These are phyloP conservation scores for Xerocomellus chrysenteron DNA, from an alignment of 768 basidiomycete species.

Conservation along the genomic window DNA sequence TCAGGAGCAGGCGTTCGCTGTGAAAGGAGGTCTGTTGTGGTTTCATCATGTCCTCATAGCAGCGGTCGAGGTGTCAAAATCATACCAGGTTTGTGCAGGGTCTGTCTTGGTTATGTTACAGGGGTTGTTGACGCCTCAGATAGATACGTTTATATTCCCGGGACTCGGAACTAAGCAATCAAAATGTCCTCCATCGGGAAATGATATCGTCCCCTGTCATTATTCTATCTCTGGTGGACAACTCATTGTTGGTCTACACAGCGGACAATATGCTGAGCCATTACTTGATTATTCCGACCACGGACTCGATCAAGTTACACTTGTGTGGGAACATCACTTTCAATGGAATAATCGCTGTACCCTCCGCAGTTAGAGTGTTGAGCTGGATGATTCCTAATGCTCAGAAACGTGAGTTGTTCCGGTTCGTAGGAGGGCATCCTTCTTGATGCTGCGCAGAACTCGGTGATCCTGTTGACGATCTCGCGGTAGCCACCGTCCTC, in stretches of 20 bases:
- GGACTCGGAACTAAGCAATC: constrained; percentile 80
- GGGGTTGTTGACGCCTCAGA: background rate
- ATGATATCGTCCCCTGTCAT: constrained; percentile 73
- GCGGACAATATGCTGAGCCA: constrained; percentile 92
- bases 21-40: constrained; percentile 93
- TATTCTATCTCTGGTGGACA: constrained; percentile 90
- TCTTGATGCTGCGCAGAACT: constrained; percentile 55
- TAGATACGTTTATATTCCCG: constrained; percentile 94
- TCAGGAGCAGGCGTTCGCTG: constrained; percentile 85
- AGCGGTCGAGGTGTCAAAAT: constrained; percentile 79
- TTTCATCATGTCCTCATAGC: constrained; percentile 94
- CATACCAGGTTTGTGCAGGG: constrained; percentile 59
- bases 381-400: constrained; percentile 96
- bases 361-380: constrained; percentile 80
- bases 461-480: constrained; percentile 91
- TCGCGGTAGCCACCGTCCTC: constrained; percentile 90
- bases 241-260: constrained; percentile 91
- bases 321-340: constrained; percentile 95
- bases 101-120: background rate
- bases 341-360: constrained; percentile 81
- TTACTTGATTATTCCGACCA: constrained; percentile 84
- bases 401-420: constrained; percentile 75
- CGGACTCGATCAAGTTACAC: constrained; percentile 80
- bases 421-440: background rate
- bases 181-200: constrained; percentile 82